A percentile compares a stretch with the other conserved stretches of the same genome.
These are phyloP conservation scores for Aspergillus steynii DNA, from an alignment of 495 filamentous ascomycete genomes.

Conservation along the genomic window DNA sequence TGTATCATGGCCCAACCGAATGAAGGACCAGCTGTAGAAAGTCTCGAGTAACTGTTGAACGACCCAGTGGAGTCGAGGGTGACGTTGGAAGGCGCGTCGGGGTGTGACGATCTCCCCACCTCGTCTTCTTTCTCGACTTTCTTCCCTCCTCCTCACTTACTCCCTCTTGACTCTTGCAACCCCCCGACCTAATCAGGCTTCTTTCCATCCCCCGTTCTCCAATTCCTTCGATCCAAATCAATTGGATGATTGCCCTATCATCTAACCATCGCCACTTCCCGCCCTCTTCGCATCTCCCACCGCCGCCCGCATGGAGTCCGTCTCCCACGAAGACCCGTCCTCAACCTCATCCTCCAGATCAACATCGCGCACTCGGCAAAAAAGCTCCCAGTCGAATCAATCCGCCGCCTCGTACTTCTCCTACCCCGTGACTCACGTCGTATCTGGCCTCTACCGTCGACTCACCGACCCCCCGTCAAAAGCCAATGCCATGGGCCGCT, in stretches of 20 bases:
- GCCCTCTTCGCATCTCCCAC: not conserved
- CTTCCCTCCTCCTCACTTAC: constrained; percentile 1
- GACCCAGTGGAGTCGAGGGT: not conserved
- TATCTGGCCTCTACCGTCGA: constrained; percentile 53
- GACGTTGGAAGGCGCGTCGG: not conserved
- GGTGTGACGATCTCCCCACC: constrained; percentile 3
- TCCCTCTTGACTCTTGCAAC: not conserved
- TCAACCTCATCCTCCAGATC: constrained; percentile 34
- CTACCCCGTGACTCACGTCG: constrained; percentile 56
- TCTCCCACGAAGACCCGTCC: constrained; percentile 22
- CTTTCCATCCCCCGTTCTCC: not conserved
- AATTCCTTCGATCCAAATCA: not conserved
- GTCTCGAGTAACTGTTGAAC: not conserved
- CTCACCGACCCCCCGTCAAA: constrained; percentile 46
- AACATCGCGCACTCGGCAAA: constrained; percentile 34
- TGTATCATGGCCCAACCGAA: not conserved
- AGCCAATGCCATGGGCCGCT: constrained; percentile 24
- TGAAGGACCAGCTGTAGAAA: not conserved
- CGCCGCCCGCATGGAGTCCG: constrained; percentile 19
- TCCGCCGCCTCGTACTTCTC: constrained; percentile 52
- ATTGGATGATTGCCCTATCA: constrained; percentile 9
- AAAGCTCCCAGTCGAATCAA: constrained; percentile 28
- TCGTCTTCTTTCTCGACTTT: constrained; percentile 5
- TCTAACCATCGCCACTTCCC: not conserved
- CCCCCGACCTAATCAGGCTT: not conserved